phyloP scores from a whole-genome alignment of 805 yeast species.

The Hanseniaspora osmophila region DNA sequence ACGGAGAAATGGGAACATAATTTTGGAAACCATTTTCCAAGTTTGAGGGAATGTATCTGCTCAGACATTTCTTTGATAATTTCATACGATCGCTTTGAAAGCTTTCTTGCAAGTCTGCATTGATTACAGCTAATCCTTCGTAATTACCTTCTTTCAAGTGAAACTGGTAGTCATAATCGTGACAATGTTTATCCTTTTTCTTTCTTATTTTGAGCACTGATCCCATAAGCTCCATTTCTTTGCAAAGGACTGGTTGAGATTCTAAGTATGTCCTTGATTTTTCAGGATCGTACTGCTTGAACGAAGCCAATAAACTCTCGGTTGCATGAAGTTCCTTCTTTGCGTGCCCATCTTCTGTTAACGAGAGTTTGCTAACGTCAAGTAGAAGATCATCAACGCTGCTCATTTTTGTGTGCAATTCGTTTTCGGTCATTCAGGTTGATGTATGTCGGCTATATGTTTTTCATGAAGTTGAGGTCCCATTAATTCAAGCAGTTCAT shows the following conservation, averaged over 20 bases:
- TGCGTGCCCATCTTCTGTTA: too few relatives aligned
- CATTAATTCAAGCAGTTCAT: too few relatives aligned
- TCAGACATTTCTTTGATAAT: neutral
- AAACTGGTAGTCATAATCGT: neutral
- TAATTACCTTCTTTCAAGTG: neutral
- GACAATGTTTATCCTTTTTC: neutral
- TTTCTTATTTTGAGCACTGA: neutral
- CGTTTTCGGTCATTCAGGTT: too few relatives aligned
- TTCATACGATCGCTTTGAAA: neutral
- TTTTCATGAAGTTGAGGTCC: too few relatives aligned
- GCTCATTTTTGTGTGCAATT: too few relatives aligned
- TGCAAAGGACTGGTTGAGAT: neutral
- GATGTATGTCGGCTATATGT: too few relatives aligned
- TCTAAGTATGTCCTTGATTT: neutral
- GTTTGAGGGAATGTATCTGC: neutral
- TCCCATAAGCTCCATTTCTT: neutral
- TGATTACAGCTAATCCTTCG: neutral
- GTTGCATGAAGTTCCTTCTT: too few relatives aligned
- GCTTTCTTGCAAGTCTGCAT: neutral
- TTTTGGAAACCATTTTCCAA: neutral
- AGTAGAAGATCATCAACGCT: too few relatives aligned
- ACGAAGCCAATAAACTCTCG: neutral
- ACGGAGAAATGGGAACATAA: neutral
- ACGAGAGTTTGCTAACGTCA: too few relatives aligned
- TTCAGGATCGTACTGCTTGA: conserved; percentile 2